Evolutionary conservation across 163 green algal species (phyloP).

Genomic region (Volvox carteri): DNA sequence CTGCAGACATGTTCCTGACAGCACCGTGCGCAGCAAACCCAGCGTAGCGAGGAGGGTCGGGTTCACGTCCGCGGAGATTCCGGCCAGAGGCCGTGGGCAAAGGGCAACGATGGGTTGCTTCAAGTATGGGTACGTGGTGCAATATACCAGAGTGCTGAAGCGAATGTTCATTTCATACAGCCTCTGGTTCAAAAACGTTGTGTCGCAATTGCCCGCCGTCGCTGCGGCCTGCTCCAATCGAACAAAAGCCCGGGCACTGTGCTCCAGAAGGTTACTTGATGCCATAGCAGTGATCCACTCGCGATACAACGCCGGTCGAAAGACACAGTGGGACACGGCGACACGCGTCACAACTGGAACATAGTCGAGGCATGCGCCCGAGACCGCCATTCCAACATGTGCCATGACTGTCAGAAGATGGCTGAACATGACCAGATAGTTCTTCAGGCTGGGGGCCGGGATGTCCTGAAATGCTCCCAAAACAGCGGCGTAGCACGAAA

Average conservation of each 20-base stretch:
- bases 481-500: background rate
- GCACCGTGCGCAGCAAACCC: background rate
- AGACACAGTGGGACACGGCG: background rate
- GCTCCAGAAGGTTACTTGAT: background rate
- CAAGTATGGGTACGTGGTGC: background rate
- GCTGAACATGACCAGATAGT: background rate
- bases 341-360: background rate
- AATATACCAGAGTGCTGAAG: background rate
- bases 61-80: background rate
- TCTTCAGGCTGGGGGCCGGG: background rate
- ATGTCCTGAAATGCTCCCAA: background rate
- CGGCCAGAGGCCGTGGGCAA: background rate
- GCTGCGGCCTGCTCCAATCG: background rate
- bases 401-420: background rate
- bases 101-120: background rate
- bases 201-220: background rate
- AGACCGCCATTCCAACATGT: background rate
- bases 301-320: background rate
- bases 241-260: background rate
- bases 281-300: background rate
- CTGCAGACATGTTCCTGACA: slow-evolving; percentile 21
- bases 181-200: background rate
- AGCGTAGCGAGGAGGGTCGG: background rate
- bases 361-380: background rate
- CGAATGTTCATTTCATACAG: background rate